These are phyloP conservation scores for Suillus subluteus DNA, from an alignment of 768 basidiomycete genomes.

Conservation along the genomic window DNA sequence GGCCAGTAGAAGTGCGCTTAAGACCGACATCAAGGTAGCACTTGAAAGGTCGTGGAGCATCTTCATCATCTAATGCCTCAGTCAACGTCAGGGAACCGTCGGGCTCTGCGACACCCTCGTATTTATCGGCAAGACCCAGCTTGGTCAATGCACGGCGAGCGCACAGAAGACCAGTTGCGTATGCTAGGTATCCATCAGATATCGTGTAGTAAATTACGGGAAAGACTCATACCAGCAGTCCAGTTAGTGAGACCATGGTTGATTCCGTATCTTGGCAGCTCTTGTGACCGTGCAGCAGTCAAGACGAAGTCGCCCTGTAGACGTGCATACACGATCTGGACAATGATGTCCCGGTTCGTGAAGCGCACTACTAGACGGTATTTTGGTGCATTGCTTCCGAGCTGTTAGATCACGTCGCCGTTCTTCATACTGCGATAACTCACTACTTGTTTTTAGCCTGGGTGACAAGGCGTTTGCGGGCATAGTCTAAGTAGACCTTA, in stretches of 20 bases:
- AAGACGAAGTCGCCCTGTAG: conserved; percentile 96
- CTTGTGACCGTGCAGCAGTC: conserved; percentile 83
- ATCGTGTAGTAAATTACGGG: not conserved
- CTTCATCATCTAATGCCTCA: conserved; percentile 88
- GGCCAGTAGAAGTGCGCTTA: conserved; percentile 96
- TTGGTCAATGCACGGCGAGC: conserved; percentile 95
- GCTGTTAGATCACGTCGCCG: conserved; percentile 13
- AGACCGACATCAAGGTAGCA: conserved; percentile 98
- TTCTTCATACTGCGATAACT: conserved; percentile 26
- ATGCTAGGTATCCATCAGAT: conserved; percentile 54
- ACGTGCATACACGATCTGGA: conserved; percentile 95
- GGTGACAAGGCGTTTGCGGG: conserved; percentile 93
- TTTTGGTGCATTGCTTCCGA: conserved; percentile 86
- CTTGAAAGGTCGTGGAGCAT: conserved; percentile 98
- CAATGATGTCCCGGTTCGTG: conserved; percentile 96
- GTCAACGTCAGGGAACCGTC: conserved; percentile 84
- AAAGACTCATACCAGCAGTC: conserved; percentile 75
- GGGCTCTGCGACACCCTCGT: conserved; percentile 91
- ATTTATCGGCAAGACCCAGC: conserved; percentile 97
- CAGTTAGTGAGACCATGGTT: conserved; percentile 99
- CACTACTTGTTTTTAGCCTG: conserved; percentile 99
- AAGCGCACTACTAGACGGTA: conserved; percentile 99
- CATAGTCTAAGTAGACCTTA: conserved; percentile 72
- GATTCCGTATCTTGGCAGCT: conserved; percentile 96
- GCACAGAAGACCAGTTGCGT: conserved; percentile 94